These are phyloP conservation scores for Ceratobasidium sp. DNA, from an alignment of 1,284 basidiomycete species.

Conservation along the genomic window DNA sequence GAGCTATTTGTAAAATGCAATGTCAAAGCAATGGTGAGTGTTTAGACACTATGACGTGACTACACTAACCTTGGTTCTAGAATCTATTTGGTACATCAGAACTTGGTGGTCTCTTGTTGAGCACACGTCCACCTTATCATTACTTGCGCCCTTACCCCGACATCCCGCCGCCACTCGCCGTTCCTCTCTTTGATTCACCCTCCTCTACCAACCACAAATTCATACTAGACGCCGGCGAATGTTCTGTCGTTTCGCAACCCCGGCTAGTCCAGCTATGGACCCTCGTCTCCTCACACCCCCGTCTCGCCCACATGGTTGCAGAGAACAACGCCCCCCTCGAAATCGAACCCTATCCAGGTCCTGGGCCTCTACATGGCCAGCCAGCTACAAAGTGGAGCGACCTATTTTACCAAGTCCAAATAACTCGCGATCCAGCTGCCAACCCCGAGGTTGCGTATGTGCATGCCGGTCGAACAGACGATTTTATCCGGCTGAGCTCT, in stretches of 20 bases:
- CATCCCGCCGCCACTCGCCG: background rate
- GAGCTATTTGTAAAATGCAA: constrained; percentile 3
- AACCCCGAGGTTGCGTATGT: constrained; percentile 18
- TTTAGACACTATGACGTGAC: background rate
- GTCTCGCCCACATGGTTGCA: background rate
- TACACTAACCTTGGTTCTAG: background rate
- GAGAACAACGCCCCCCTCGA: background rate
- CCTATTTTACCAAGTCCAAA: constrained; percentile 14
- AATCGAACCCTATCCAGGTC: constrained; percentile 23
- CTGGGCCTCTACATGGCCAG: background rate
- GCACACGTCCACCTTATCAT: background rate
- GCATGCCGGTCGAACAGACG: constrained; percentile 21
- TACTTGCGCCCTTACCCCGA: constrained; percentile 16
- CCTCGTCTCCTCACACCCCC: constrained; percentile 26
- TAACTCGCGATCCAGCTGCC: background rate
- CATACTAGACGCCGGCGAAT: background rate
- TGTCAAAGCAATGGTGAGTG: constrained; percentile 13
- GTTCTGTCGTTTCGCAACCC: background rate
- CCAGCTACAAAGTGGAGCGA: constrained; percentile 15
- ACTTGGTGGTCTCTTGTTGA: background rate
- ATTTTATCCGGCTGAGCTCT: constrained; percentile 5
- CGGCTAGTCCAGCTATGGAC: constrained; percentile 23
- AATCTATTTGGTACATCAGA: constrained; percentile 25
- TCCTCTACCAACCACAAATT: background rate
- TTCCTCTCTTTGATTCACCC: background rate